phyloP scores from a whole-genome alignment of 2,329 filamentous ascomycete species.

The Cyphellophora europaea region DNA sequence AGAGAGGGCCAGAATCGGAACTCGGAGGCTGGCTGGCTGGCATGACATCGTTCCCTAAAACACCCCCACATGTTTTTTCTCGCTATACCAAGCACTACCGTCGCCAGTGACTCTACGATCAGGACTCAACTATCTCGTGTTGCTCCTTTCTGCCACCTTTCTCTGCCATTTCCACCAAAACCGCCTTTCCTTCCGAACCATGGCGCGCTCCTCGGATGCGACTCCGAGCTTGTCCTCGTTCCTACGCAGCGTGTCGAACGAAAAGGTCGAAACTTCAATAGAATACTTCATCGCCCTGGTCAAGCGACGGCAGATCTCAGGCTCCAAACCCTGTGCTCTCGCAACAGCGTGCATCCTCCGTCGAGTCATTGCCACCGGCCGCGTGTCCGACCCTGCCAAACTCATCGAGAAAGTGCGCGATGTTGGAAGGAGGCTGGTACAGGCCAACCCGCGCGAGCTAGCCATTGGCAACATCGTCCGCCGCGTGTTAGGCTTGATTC shows the following conservation, averaged over 20 bases:
- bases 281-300: constrained; percentile 82
- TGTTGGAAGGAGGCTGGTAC: constrained; percentile 66
- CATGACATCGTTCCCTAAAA: too few relatives aligned
- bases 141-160: too few relatives aligned
- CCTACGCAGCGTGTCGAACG: constrained; percentile 67
- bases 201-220: too few relatives aligned
- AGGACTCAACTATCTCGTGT: too few relatives aligned
- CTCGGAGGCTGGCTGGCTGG: too few relatives aligned
- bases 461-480: constrained; percentile 91
- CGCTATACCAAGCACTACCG: too few relatives aligned
- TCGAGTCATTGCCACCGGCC: constrained; percentile 73
- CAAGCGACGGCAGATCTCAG: constrained; percentile 81
- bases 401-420: constrained; percentile 72
- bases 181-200: too few relatives aligned
- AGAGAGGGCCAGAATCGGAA: too few relatives aligned
- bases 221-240: too few relatives aligned
- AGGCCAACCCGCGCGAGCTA: constrained; percentile 81
- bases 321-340: constrained; percentile 79
- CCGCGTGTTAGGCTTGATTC: constrained; percentile 78
- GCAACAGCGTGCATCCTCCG: constrained; percentile 84
- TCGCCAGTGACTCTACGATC: too few relatives aligned
- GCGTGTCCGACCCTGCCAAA: constrained; percentile 65
- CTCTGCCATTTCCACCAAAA: too few relatives aligned
- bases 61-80: too few relatives aligned
- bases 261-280: constrained; percentile 69